These are phyloP conservation scores for Mollisiaceae sp. DNA, from an alignment of 2,329 filamentous ascomycete genomes.

Conservation along the genomic window DNA sequence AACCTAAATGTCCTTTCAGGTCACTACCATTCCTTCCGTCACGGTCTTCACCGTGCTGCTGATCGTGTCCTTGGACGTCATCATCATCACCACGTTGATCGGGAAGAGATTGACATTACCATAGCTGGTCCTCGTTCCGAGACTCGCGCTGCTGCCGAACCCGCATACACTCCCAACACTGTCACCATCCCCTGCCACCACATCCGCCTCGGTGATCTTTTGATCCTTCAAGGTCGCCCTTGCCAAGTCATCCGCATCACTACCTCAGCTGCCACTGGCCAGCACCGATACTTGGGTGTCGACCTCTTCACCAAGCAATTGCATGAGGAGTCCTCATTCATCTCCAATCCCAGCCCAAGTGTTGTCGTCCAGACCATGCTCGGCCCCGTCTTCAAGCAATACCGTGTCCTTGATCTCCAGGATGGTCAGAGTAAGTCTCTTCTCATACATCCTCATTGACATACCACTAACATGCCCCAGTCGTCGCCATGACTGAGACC, in stretches of 20 bases:
- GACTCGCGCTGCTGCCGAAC: constrained; percentile 29
- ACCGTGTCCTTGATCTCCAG: constrained; percentile 97
- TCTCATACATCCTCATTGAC: constrained; percentile 22
- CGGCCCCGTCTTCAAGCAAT: constrained; percentile 99
- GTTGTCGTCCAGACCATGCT: constrained; percentile 99
- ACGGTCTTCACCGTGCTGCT: constrained; percentile 69
- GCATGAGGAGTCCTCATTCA: constrained; percentile 97
- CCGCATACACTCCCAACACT: constrained; percentile 66
- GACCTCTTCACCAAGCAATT: constrained; percentile 99
- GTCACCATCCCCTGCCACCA: constrained; percentile 99
- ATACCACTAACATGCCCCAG: constrained; percentile 38
- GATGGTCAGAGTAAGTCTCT: constrained; percentile 67
- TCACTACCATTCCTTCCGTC: constrained; percentile 76
- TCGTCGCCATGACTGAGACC: constrained; percentile 98
- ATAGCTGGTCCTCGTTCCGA: constrained; percentile 28
- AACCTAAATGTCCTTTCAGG: constrained; percentile 48
- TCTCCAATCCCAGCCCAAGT: constrained; percentile 94
- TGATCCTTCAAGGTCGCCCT: constrained; percentile 98
- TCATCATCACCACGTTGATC: constrained; percentile 47
- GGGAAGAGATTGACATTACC: constrained; percentile 41
- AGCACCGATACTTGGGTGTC: constrained; percentile 99
- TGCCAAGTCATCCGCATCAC: constrained; percentile 99
- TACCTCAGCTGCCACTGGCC: constrained; percentile 94
- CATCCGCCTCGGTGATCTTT: constrained; percentile 97
- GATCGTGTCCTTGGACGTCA: constrained; percentile 64